phyloP scores from a whole-genome alignment of 306 rosid genomes.

The Castanea mollissima region DNA sequence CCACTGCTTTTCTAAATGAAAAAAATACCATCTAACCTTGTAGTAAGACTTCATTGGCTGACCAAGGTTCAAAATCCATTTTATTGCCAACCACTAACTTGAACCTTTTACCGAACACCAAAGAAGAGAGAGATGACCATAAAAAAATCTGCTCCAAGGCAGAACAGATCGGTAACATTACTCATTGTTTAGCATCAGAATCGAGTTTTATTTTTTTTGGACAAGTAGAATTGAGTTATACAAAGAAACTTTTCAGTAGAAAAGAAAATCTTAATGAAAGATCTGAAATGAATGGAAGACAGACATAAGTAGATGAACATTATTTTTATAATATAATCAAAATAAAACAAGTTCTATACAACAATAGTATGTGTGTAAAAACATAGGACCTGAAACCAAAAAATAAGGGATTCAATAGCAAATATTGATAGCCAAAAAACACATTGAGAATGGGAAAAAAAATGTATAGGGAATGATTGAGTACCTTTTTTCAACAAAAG shows the following conservation, averaged over 20 bases:
- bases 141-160: not conserved
- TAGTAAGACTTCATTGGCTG: not conserved
- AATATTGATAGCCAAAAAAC: not conserved
- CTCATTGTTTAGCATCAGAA: not conserved
- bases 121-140: not conserved
- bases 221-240: not conserved
- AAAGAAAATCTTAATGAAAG: not conserved
- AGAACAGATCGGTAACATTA: not conserved
- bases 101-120: not conserved
- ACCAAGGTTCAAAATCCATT: not conserved
- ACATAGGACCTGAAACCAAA: not conserved
- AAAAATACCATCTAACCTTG: not conserved
- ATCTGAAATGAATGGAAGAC: not conserved
- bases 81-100: not conserved
- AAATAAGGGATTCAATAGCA: no score
- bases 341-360: not conserved
- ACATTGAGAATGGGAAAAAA: not conserved
- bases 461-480: not conserved
- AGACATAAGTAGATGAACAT: not conserved
- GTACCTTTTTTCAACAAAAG: not conserved
- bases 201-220: not conserved
- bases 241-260: not conserved
- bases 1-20: not conserved
- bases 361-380: not conserved
- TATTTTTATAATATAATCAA: not conserved